Conservation (phyloP, 176 grass and related monocot species). For the Cenchrus purpureus region DNA sequence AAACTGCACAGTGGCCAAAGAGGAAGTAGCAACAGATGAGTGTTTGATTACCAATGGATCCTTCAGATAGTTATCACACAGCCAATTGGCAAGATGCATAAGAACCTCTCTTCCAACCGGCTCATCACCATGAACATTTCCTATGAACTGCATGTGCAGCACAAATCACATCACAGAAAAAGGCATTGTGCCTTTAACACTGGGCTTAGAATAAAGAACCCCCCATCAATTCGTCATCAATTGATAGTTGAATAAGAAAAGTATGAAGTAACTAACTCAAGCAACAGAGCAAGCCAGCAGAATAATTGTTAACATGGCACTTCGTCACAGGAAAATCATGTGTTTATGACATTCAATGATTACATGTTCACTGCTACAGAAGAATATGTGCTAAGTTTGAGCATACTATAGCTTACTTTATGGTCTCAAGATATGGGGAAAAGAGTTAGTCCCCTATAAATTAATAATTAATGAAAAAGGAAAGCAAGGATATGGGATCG, state of each 20-base stretch:
- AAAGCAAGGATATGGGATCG: background rate
- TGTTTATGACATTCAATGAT: background rate
- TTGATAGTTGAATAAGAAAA: slow-evolving; percentile 4
- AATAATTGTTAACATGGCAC: background rate
- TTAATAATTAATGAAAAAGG: background rate
- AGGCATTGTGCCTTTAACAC: background rate
- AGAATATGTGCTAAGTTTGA: background rate
- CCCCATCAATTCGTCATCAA: background rate
- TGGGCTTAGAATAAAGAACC: background rate
- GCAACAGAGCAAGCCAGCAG: background rate
- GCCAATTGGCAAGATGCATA: slow-evolving; percentile 85
- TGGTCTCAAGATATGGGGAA: background rate
- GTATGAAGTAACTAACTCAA: background rate
- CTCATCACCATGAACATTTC: slow-evolving; percentile 96
- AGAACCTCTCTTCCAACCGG: slow-evolving; percentile 96
- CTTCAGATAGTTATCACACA: slow-evolving; percentile 88
- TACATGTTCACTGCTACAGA: background rate
- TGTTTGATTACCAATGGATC: slow-evolving; percentile 69
- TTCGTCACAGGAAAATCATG: background rate
- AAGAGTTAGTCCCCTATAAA: background rate
- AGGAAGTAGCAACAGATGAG: background rate
- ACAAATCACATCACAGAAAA: slow-evolving; percentile 23
- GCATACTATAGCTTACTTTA: background rate
- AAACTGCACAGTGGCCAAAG: slow-evolving; percentile 1
- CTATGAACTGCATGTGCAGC: slow-evolving; percentile 68